Percentiles rank a stretch among this genome's conserved stretches.
These are phyloP conservation scores for Jatropha podagrica DNA, from an alignment of 441 rosid species.

Conservation along the genomic window DNA sequence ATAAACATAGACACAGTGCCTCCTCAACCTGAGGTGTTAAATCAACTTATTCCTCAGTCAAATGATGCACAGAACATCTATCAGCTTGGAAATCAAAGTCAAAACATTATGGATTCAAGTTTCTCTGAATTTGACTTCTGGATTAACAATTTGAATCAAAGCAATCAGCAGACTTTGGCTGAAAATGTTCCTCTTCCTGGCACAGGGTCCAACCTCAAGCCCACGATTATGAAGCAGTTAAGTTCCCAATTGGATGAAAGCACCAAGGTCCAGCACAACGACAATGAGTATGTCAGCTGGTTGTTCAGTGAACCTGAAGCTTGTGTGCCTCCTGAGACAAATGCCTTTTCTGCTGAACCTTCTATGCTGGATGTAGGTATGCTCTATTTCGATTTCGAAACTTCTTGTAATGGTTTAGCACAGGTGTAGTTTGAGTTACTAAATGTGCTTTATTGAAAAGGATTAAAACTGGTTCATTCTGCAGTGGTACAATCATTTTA, in stretches of 20 bases:
- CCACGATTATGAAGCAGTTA: conserved; percentile 18
- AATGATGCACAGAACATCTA: conserved; percentile 22
- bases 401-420: conserved; percentile 49
- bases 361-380: conserved; percentile 40
- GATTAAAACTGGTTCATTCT: conserved; percentile 4
- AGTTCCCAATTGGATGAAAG: conserved; percentile 20
- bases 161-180: conserved; percentile 26
- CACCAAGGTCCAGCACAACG: conserved; percentile 25
- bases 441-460: conserved; percentile 17
- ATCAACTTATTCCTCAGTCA: conserved; percentile 32
- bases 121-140: conserved; percentile 27
- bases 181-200: conserved; percentile 25
- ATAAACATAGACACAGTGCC: conserved; percentile 23
- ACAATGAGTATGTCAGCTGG: conserved; percentile 34
- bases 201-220: conserved; percentile 26
- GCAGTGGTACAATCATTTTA: conserved; percentile 8
- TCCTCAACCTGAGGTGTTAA: conserved; percentile 25
- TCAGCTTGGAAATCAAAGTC: conserved; percentile 29
- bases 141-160: conserved; percentile 21
- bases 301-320: conserved; percentile 32
- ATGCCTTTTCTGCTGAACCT: conserved; percentile 33
- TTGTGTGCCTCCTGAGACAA: conserved; percentile 23
- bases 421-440: conserved; percentile 26
- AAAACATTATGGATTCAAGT: conserved; percentile 9
- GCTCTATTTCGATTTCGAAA: conserved; percentile 54